Evolutionary conservation across 2,329 filamentous ascomycete genomes (phyloP).

Genomic region (Fusarium sororula): DNA sequence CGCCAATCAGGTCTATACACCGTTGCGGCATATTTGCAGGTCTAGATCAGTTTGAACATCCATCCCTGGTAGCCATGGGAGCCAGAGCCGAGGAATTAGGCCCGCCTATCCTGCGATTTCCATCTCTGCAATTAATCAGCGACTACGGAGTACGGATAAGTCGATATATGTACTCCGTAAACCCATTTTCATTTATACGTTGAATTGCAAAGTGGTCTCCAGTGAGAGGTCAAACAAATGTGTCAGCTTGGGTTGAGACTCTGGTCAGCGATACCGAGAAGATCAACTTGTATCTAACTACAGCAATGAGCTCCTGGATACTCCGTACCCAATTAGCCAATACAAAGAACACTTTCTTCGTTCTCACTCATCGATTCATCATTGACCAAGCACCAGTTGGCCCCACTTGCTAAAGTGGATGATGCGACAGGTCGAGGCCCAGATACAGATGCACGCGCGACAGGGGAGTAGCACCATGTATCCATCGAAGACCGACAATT

Average conservation of each 20-base stretch:
- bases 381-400: constrained; percentile 1
- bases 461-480: constrained; percentile 39
- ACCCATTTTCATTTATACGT: background rate
- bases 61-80: constrained; percentile 36
- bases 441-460: constrained; percentile 33
- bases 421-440: constrained; percentile 43
- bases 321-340: background rate
- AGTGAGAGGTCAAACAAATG: background rate
- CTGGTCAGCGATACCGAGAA: background rate
- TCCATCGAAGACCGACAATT: constrained; percentile 25
- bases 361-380: constrained; percentile 23
- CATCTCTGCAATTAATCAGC: constrained; percentile 19
- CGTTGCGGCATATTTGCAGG: constrained; percentile 39
- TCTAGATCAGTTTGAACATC: constrained; percentile 36
- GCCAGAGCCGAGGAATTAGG: constrained; percentile 40
- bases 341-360: constrained; percentile 8
- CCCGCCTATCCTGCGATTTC: constrained; percentile 37
- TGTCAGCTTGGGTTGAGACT: background rate
- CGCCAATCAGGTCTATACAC: constrained; percentile 33
- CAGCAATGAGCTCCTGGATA: background rate
- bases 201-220: background rate
- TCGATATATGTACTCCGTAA: background rate
- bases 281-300: background rate
- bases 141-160: background rate
- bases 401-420: constrained; percentile 37